Evolutionary conservation across 1,139 yeast species (phyloP).

Genomic region (Hyphopichia buzzinii): DNA sequence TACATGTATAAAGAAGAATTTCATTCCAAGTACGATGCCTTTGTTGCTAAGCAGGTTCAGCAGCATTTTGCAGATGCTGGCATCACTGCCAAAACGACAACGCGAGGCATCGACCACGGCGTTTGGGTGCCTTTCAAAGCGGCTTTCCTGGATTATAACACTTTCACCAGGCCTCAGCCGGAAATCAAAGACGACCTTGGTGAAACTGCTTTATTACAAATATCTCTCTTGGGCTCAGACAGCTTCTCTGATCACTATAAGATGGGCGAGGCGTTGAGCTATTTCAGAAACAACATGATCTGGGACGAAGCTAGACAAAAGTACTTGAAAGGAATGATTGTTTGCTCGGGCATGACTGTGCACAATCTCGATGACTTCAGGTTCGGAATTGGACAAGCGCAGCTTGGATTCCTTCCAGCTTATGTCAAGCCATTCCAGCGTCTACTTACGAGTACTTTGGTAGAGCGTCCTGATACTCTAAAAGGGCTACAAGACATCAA

Average conservation of each 20-base stretch:
- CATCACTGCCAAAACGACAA: slow-evolving; percentile 40
- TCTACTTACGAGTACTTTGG: slow-evolving; percentile 36
- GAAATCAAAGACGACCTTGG: slow-evolving; percentile 47
- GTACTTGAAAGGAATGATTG: slow-evolving; percentile 44
- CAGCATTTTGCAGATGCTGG: slow-evolving; percentile 40
- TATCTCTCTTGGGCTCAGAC: slow-evolving; percentile 54
- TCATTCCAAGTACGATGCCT: slow-evolving; percentile 43
- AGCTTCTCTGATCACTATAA: slow-evolving; percentile 49
- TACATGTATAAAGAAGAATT: slow-evolving; percentile 63
- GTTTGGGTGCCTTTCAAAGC: slow-evolving; percentile 79
- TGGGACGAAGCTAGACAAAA: slow-evolving; percentile 28
- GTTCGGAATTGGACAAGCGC: slow-evolving; percentile 16
- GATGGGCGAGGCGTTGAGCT: slow-evolving; percentile 54
- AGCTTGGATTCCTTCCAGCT: slow-evolving; percentile 32
- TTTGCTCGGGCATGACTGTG: slow-evolving; percentile 77
- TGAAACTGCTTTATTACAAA: slow-evolving; percentile 47
- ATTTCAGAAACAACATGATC: slow-evolving; percentile 45
- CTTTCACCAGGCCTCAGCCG: slow-evolving; percentile 18
- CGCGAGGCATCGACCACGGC: slow-evolving; percentile 78
- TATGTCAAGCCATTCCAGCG: slow-evolving; percentile 52
- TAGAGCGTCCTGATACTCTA: slow-evolving; percentile 23
- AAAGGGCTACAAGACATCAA: slow-evolving; percentile 25
- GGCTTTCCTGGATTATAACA: slow-evolving; percentile 51
- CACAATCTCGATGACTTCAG: slow-evolving; percentile 62
- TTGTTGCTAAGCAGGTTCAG: slow-evolving; percentile 45